Percentiles rank a stretch among this genome's conserved stretches.
phyloP scores from a whole-genome alignment of 83 land plant genomes.

The Picea abies region DNA sequence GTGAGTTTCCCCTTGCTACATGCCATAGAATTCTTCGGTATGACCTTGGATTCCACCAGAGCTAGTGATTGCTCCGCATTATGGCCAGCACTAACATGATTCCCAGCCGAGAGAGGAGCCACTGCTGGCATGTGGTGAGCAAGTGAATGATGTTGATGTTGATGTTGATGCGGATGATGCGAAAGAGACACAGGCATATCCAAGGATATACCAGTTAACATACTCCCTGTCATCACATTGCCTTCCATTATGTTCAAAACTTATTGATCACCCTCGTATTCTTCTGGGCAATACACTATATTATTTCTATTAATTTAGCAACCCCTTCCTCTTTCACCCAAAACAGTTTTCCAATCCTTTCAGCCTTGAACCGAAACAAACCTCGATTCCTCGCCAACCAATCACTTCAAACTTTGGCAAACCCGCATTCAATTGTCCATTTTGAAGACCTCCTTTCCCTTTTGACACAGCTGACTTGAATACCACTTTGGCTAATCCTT shows the following conservation, averaged over 20 bases:
- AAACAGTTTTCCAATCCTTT: too few species aligned
- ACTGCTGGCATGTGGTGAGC: conserved; percentile 10
- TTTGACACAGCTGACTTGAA: too few species aligned
- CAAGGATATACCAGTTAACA: conserved; percentile 9
- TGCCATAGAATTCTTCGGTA: background rate
- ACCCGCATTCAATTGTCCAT: too few species aligned
- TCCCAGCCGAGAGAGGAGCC: background rate
- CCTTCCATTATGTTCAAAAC: conserved; percentile 12
- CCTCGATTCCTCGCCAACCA: too few species aligned
- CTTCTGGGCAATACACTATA: too few species aligned
- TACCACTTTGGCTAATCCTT: too few species aligned
- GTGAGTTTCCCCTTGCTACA: conserved; percentile 7
- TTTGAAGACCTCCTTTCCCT: too few species aligned
- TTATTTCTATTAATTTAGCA: too few species aligned
- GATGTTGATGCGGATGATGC: conserved; percentile 20
- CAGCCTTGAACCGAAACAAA: too few species aligned
- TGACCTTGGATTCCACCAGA: background rate
- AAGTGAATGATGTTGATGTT: background rate
- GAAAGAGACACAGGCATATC: conserved; percentile 23
- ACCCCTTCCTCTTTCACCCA: too few species aligned
- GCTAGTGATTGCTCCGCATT: conserved; percentile 8
- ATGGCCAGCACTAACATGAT: background rate
- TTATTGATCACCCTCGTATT: background rate
- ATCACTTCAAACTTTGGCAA: too few species aligned
- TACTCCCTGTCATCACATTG: conserved; percentile 12